phyloP scores from a whole-genome alignment of 768 basidiomycete genomes.

The Phlegmacium glaucopus region DNA sequence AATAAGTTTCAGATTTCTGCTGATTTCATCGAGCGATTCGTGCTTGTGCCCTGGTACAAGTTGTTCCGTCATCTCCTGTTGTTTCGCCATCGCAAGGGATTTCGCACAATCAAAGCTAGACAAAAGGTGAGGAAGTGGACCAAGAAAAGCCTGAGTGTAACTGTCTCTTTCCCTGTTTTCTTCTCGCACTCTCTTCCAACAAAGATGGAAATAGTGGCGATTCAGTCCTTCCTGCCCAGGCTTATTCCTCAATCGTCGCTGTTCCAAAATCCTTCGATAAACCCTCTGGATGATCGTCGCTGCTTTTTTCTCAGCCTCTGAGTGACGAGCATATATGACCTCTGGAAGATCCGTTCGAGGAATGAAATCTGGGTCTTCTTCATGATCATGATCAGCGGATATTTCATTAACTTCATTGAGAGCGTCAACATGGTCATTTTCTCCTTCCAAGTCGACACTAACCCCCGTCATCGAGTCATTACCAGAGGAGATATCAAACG shows the following conservation, averaged over 20 bases:
- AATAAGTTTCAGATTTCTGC: no score
- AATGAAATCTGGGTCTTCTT: slow-evolving; percentile 1
- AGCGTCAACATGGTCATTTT: background rate
- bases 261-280: background rate
- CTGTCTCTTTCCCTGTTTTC: no score
- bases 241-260: background rate
- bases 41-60: no score
- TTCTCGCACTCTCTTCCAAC: background rate
- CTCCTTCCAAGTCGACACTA: background rate
- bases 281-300: slow-evolving; percentile 6
- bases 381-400: background rate
- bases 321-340: slow-evolving; percentile 9
- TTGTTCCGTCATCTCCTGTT: no score
- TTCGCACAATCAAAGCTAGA: background rate
- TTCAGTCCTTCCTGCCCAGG: slow-evolving; percentile 1
- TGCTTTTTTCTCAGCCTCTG: slow-evolving; percentile 3
- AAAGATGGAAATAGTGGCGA: background rate
- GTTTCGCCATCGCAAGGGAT: no score
- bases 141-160: background rate
- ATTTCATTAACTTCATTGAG: background rate
- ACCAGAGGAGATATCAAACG: background rate
- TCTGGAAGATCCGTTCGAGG: slow-evolving; percentile 11
- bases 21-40: no score
- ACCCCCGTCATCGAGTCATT: background rate
- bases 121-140: slow-evolving; percentile 2